These are phyloP conservation scores for Pseudevernia furfuracea DNA, from an alignment of 495 filamentous ascomycete species.

Conservation along the genomic window DNA sequence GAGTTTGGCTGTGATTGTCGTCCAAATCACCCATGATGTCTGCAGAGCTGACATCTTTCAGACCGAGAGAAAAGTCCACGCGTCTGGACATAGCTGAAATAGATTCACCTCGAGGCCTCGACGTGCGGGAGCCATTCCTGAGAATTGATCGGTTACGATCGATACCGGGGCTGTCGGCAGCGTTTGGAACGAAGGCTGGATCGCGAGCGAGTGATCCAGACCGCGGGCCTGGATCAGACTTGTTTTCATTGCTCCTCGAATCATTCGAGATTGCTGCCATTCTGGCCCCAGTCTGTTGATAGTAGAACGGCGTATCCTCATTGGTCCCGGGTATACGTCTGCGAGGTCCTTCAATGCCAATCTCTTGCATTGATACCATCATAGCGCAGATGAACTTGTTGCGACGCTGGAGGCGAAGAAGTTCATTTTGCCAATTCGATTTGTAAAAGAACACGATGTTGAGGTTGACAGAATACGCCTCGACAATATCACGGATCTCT, in stretches of 20 bases:
- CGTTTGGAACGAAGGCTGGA: constrained; percentile 15
- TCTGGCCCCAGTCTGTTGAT: constrained; percentile 35
- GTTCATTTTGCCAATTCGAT: constrained; percentile 87
- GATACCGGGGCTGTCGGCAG: constrained; percentile 18
- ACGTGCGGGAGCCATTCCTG: constrained; percentile 40
- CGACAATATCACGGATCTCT: constrained; percentile 62
- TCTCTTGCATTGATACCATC: constrained; percentile 77
- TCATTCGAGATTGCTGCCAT: neutral
- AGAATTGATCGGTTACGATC: constrained; percentile 45
- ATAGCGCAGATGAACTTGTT: constrained; percentile 95
- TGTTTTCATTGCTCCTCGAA: constrained; percentile 14
- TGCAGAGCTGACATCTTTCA: constrained; percentile 49
- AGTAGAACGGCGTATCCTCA: constrained; percentile 52
- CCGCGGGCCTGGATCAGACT: constrained; percentile 14
- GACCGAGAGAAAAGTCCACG: constrained; percentile 70
- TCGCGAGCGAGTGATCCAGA: constrained; percentile 16
- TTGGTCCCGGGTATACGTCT: constrained; percentile 63
- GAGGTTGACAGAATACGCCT: constrained; percentile 67
- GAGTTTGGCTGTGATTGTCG: constrained; percentile 40
- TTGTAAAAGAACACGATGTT: constrained; percentile 99
- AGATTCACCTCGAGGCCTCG: constrained; percentile 48
- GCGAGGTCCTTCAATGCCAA: constrained; percentile 81
- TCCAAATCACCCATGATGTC: constrained; percentile 65
- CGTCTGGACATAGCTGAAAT: constrained; percentile 50
- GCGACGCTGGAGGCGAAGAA: constrained; percentile 76